Percentiles rank a stretch among this genome's conserved stretches.
These are phyloP conservation scores for Pelargonium myrrhifolium DNA, from an alignment of 441 rosid species.

Conservation along the genomic window DNA sequence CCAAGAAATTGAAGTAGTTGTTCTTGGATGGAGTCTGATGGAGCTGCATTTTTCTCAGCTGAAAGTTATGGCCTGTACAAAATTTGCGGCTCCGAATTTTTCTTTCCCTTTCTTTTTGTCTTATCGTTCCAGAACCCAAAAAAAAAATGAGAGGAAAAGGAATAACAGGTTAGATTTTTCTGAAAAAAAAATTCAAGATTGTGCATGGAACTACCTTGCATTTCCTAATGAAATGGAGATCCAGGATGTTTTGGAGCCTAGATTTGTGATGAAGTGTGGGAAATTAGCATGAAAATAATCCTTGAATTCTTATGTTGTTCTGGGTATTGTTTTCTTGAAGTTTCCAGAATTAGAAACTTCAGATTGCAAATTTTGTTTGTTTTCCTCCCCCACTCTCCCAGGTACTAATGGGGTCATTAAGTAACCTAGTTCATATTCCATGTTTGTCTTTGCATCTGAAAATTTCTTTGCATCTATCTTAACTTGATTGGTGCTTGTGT, in stretches of 20 bases:
- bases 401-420: background rate
- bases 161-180: background rate
- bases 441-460: background rate
- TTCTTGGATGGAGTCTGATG: background rate
- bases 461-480: background rate
- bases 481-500: background rate
- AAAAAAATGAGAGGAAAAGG: background rate
- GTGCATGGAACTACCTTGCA: background rate
- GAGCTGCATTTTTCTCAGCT: background rate
- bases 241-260: conserved; percentile 2
- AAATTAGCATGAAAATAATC: background rate
- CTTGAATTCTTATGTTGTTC: background rate
- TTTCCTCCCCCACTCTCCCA: background rate
- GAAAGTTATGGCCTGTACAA: background rate
- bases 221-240: background rate
- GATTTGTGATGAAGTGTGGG: background rate
- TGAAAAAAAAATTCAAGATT: background rate
- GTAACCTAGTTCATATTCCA: background rate
- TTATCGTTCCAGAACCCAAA: background rate
- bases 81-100: background rate
- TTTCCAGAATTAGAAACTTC: background rate
- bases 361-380: background rate
- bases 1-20: conserved; percentile 10
- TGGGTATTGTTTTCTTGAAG: background rate
- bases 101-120: background rate